Evolutionary conservation across 805 yeast species (phyloP).

Genomic region (Candida tammaniensis): DNA sequence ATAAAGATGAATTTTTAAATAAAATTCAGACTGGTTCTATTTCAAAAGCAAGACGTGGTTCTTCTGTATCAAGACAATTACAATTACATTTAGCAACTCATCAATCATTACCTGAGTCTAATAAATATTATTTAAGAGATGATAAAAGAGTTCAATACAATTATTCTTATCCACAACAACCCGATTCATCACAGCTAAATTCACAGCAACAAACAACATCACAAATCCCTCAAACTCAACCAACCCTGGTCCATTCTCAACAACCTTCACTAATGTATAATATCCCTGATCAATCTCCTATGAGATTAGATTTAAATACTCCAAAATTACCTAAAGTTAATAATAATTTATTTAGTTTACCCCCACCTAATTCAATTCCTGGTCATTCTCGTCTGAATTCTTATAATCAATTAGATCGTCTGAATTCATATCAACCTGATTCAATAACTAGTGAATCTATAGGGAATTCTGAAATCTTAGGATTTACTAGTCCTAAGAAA

Average conservation of each 20-base stretch:
- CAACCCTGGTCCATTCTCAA: conserved; percentile 5
- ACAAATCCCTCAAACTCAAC: conserved; percentile 4
- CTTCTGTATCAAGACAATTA: conserved; percentile 75
- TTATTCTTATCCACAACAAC: conserved; percentile 4
- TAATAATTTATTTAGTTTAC: conserved; percentile 24
- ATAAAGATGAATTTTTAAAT: conserved; percentile 77
- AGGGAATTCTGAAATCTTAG: conserved; percentile 32
- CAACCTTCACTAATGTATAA: conserved; percentile 19
- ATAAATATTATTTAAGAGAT: conserved; percentile 24
- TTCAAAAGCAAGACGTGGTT: conserved; percentile 73
- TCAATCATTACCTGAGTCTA: conserved; percentile 49
- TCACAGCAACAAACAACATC: background rate
- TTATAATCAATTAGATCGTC: conserved; percentile 17
- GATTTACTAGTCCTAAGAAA: conserved; percentile 42
- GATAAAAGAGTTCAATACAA: conserved; percentile 12
- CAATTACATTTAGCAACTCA: conserved; percentile 70
- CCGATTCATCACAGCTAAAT: background rate
- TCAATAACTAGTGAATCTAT: conserved; percentile 8
- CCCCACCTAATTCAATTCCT: conserved; percentile 23
- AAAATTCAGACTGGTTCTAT: conserved; percentile 77
- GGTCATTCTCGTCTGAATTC: conserved; percentile 31
- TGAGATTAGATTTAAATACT: conserved; percentile 17
- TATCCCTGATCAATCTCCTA: conserved; percentile 26
- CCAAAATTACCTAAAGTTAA: conserved; percentile 32
- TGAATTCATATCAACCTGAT: conserved; percentile 11